Conservation (phyloP, 139 green algal species). For the Tetraselmis chui region DNA sequence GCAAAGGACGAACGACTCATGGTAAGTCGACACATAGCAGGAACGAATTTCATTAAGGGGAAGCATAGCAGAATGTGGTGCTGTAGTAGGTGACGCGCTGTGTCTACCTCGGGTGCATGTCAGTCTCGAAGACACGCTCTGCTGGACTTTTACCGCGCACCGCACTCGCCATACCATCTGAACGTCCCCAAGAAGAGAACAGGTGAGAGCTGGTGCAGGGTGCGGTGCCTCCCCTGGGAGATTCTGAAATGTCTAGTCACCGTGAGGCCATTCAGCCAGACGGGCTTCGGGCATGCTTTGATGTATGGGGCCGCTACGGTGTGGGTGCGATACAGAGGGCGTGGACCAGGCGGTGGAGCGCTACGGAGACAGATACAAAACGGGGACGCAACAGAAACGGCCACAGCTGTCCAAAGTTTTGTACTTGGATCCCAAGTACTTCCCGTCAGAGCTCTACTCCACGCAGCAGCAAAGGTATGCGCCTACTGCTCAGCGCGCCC, state of each 20-base stretch:
- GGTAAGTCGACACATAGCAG: neutral
- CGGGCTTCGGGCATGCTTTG: too few relatives aligned
- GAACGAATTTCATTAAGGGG: neutral
- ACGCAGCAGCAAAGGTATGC: neutral
- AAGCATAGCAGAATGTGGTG: neutral
- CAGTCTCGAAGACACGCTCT: neutral
- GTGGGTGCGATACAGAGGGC: neutral
- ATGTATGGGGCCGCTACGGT: neutral
- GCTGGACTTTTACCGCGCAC: neutral
- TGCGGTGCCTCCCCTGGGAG: too few relatives aligned
- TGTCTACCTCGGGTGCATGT: neutral
- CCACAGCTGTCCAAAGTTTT: neutral
- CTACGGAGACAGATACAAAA: neutral
- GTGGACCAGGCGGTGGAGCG: neutral
- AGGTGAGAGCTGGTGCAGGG: too few relatives aligned
- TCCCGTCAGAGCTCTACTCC: neutral
- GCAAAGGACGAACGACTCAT: neutral
- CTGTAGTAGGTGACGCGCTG: neutral
- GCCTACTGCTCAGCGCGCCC: neutral
- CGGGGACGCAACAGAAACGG: neutral
- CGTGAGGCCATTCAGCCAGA: too few relatives aligned
- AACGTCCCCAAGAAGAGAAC: neutral
- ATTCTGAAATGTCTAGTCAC: too few relatives aligned
- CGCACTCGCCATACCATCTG: neutral
- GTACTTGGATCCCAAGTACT: neutral